Base-by-base conservation (phyloP, 2,329 filamentous ascomycete genomes). In the Sclerotinia nivalis region DNA sequence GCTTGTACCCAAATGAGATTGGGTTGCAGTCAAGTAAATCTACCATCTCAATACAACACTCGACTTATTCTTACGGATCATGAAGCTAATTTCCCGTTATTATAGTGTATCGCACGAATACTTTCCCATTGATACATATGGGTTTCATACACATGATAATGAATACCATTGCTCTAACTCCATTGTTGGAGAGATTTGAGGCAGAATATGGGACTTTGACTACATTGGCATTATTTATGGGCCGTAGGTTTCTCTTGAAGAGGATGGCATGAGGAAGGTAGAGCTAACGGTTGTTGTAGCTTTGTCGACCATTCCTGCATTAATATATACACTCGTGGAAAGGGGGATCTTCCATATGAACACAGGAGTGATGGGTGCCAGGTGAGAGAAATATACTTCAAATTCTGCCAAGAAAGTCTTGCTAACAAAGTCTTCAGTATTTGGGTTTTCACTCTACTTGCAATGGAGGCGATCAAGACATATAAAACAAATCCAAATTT, bases 101-200 rank as follows among this genome's bases (percentile, higher is more conserved):
- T 28, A 20, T 43, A 97, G 94, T 97, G 83, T 95, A 97, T 81
- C 90, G 96, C 72, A 86, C 97, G 49, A 97, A 97, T 79, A 96
- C 95, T 0, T 99, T 93, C 78, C 93, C 94, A 0, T 84, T 99
- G 69, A 89, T 97, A 71, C 96, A 99, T 79, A 80, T 88, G 58
- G 91, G 91, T 76, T 86, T 96, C 79, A 83, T 97, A 75, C 96
- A 98, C 80, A 86, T 90, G 72, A 77, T 94, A 67, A 83, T 96
- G 78, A 97, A 98, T 80, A 80, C 93, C 34, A 66, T 96, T 73
- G 92, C 93, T 31, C 80, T 98, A 72, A 89, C 90, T 52, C 96
- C 96, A n/a, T 84, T 99, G 66, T 83, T 99, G 79, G 95, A 97
- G 81, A 88, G 94, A 72, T 99, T 98, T 80, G 96, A 99, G 82